These are phyloP conservation scores for Ajuga chamaepitys DNA, from an alignment of 257 asterid species.

Conservation along the genomic window DNA sequence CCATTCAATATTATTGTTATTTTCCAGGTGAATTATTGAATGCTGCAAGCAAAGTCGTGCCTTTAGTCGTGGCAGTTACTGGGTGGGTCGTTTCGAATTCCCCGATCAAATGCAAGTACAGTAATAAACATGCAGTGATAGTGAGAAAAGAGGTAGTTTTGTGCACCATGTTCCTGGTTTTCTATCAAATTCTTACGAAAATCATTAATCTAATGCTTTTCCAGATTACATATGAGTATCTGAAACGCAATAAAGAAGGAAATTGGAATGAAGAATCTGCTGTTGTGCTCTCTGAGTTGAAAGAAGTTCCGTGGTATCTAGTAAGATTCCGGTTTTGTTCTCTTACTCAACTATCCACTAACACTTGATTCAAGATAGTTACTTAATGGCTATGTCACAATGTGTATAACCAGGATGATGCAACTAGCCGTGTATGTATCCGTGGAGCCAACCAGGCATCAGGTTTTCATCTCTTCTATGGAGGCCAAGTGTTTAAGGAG, in stretches of 20 bases:
- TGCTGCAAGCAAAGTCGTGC: background rate
- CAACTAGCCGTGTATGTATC: background rate
- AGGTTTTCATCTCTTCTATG: background rate
- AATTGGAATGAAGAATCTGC: background rate
- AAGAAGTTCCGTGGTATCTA: background rate
- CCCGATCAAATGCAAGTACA: background rate
- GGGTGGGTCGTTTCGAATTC: background rate
- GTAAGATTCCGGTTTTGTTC: background rate
- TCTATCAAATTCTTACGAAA: background rate
- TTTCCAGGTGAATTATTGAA: background rate
- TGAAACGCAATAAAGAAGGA: background rate
- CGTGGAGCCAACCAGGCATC: background rate
- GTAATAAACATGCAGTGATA: background rate
- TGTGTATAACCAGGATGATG: background rate
- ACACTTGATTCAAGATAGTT: too few relatives aligned
- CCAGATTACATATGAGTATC: background rate
- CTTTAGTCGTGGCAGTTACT: background rate
- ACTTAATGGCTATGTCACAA: too few relatives aligned
- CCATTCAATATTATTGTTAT: too few relatives aligned
- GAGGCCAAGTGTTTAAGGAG: background rate
- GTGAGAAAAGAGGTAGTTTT: background rate
- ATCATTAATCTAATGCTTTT: background rate
- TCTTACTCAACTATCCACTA: too few relatives aligned
- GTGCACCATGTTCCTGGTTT: too few relatives aligned
- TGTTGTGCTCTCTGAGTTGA: background rate